These are phyloP conservation scores for Acarospora socialis DNA, from an alignment of 2,329 filamentous ascomycete genomes.

Conservation along the genomic window DNA sequence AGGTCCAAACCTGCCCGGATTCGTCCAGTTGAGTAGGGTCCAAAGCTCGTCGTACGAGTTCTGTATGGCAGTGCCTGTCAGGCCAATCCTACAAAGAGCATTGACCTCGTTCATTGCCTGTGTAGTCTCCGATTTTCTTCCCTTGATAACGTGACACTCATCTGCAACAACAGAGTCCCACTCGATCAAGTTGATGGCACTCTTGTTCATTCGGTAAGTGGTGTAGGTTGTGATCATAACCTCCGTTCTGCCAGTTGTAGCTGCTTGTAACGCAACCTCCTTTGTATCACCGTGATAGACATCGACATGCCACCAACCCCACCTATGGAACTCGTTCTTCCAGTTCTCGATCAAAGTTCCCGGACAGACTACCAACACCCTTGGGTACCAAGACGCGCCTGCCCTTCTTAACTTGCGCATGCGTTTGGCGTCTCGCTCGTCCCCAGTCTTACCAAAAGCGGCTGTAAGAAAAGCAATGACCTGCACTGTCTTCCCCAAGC, in stretches of 20 bases:
- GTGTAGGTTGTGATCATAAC: slow-evolving; percentile 90
- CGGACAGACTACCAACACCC: slow-evolving; percentile 73
- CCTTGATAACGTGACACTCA: slow-evolving; percentile 85
- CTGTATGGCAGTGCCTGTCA: slow-evolving; percentile 93
- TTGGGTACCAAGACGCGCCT: slow-evolving; percentile 60
- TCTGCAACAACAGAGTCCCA: slow-evolving; percentile 95
- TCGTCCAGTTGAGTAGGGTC: slow-evolving; percentile 93
- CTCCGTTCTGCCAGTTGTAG: slow-evolving; percentile 63
- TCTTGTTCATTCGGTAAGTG: slow-evolving; percentile 67
- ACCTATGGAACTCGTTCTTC: slow-evolving; percentile 69
- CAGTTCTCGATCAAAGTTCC: slow-evolving; percentile 83
- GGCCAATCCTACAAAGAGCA: slow-evolving; percentile 75
- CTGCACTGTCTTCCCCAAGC: slow-evolving; percentile 90
- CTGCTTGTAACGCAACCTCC: slow-evolving; percentile 57
- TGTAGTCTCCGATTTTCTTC: slow-evolving; percentile 59
- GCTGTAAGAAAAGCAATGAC: slow-evolving; percentile 83
- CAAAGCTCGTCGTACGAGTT: slow-evolving; percentile 97
- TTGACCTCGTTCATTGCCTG: slow-evolving; percentile 84
- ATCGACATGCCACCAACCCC: slow-evolving; percentile 93
- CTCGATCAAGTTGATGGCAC: slow-evolving; percentile 64
- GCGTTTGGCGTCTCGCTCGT: slow-evolving; percentile 68
- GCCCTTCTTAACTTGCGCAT: slow-evolving; percentile 71
- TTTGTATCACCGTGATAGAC: slow-evolving; percentile 62
- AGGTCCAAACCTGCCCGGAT: slow-evolving; percentile 58
- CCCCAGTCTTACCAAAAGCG: slow-evolving; percentile 87